Conservation (phyloP, 2,329 filamentous ascomycete genomes). For the Cladosporium halotolerans region DNA sequence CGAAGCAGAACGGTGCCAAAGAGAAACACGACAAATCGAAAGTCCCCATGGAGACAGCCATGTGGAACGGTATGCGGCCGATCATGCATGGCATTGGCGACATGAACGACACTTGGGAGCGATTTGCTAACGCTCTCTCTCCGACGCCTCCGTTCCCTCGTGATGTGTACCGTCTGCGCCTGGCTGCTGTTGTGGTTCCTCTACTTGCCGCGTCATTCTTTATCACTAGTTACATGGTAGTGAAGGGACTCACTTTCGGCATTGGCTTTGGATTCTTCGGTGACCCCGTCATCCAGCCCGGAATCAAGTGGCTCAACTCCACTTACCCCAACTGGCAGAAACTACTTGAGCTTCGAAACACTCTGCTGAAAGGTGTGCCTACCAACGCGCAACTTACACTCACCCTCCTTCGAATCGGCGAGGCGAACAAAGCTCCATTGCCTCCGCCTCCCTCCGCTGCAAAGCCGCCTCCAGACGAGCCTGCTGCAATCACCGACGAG, state of each 20-base stretch:
- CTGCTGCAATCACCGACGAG: conserved; percentile 44
- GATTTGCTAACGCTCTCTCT: conserved; percentile 52
- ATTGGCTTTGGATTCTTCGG: conserved; percentile 75
- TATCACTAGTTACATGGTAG: conserved; percentile 45
- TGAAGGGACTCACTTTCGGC: conserved; percentile 60
- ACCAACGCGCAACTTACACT: conserved; percentile 81
- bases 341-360: conserved; percentile 66
- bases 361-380: conserved; percentile 71
- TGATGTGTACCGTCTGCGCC: conserved; percentile 38
- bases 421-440: conserved; percentile 72
- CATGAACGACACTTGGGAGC: conserved; percentile 56
- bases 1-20: conserved; percentile 46
- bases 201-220: conserved; percentile 39
- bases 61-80: conserved; percentile 70
- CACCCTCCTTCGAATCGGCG: conserved; percentile 73
- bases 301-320: conserved; percentile 53
- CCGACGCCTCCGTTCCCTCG: conserved; percentile 44
- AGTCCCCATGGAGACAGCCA: conserved; percentile 66
- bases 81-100: conserved; percentile 61
- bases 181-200: conserved; percentile 42
- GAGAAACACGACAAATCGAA: conserved; percentile 68
- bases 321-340: conserved; percentile 68
- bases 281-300: conserved; percentile 62
- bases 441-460: conserved; percentile 51
- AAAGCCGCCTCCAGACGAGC: conserved; percentile 43